These are phyloP conservation scores for Hyphopichia fennica DNA, from an alignment of 1,139 yeast species.

Conservation along the genomic window DNA sequence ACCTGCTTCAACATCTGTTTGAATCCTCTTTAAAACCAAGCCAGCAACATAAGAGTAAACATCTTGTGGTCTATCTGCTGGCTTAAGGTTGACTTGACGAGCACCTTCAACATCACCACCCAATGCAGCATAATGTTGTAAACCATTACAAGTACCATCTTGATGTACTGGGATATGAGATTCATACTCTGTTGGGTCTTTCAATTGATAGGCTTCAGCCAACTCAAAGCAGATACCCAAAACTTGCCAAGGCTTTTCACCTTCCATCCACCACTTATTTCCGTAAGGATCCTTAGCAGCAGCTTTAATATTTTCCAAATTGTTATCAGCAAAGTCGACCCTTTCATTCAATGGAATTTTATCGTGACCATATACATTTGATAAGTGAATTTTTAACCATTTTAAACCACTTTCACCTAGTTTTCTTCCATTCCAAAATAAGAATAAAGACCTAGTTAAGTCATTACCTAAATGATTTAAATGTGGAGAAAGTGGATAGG, in stretches of 20 bases:
- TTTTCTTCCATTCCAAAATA: slow-evolving; percentile 85
- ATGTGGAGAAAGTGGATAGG: slow-evolving; percentile 87
- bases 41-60: slow-evolving; percentile 83
- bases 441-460: slow-evolving; percentile 78
- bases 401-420: slow-evolving; percentile 73
- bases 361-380: slow-evolving; percentile 86
- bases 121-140: slow-evolving; percentile 96
- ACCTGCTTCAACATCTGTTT: slow-evolving; percentile 58
- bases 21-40: slow-evolving; percentile 63
- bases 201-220: slow-evolving; percentile 64
- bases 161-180: slow-evolving; percentile 93
- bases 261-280: slow-evolving; percentile 76
- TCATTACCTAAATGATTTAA: slow-evolving; percentile 87
- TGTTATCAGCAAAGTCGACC: slow-evolving; percentile 66
- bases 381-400: slow-evolving; percentile 90
- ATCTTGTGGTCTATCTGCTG: slow-evolving; percentile 85
- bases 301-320: slow-evolving; percentile 59
- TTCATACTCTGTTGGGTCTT: slow-evolving; percentile 71
- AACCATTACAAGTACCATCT: slow-evolving; percentile 97
- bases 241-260: slow-evolving; percentile 96
- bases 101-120: slow-evolving; percentile 98
- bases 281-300: slow-evolving; percentile 74
- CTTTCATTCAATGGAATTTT: slow-evolving; percentile 81
- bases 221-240: slow-evolving; percentile 84
- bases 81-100: slow-evolving; percentile 80